These are phyloP conservation scores for Lolium perenne DNA, from an alignment of 176 grass and related monocot genomes.

Conservation along the genomic window DNA sequence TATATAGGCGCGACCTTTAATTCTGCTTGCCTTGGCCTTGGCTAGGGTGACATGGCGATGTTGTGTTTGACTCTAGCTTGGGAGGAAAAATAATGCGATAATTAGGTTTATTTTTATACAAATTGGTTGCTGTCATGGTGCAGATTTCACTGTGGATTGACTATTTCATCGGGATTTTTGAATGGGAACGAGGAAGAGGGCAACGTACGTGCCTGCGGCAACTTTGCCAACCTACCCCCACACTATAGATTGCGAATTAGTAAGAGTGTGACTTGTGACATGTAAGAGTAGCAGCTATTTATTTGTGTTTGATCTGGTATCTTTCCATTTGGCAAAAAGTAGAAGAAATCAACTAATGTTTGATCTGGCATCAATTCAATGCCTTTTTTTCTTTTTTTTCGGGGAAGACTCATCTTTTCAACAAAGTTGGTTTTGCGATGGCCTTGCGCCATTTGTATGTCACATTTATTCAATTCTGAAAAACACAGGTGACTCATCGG, in stretches of 20 bases:
- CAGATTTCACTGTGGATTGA: not conserved
- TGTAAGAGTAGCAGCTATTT: not conserved
- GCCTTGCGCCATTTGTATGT: no score
- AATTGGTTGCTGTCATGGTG: not conserved
- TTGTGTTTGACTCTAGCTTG: not conserved
- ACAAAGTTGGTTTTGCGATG: no score
- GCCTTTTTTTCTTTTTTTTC: no score
- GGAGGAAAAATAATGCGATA: not conserved
- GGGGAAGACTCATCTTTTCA: no score
- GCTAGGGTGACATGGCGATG: not conserved
- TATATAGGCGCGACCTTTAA: slow-evolving; percentile 17
- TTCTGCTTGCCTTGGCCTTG: not conserved
- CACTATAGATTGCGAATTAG: not conserved
- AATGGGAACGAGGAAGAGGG: not conserved
- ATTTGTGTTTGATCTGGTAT: not conserved
- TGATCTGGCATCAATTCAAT: no score
- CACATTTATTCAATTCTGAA: no score
- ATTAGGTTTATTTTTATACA: not conserved
- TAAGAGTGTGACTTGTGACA: not conserved
- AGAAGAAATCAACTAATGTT: not conserved
- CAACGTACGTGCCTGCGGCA: not conserved
- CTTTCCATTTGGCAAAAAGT: not conserved
- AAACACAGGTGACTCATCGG: no score
- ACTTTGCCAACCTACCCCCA: not conserved
- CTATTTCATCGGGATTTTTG: slow-evolving; percentile 1